Evolutionary conservation across 495 filamentous ascomycete genomes (phyloP), one percentile per base, ranked within the genome.

Genomic region (Pseudomonodictys pantanalensis): DNA sequence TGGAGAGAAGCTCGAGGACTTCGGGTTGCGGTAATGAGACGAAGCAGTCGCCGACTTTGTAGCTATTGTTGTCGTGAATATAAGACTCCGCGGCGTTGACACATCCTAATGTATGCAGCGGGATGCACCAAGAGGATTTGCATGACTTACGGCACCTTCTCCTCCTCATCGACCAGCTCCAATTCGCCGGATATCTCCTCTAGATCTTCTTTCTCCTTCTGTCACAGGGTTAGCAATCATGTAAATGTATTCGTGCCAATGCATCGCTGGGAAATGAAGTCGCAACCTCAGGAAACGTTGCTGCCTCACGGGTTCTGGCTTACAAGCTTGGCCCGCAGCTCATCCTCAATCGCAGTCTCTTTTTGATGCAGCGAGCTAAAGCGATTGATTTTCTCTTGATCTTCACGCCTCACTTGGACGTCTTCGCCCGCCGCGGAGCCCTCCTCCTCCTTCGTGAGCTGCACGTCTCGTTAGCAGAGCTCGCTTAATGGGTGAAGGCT

Each of bases 171-270:
- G 24, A 89, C 91, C 6, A 98, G 83, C 73, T 97, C 93, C 15
- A 98, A 79, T 71, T 98, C 93, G 29, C 77, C 89, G 4, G 86
- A 87, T 44, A 97, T 81, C 71, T 98, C 93, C 64, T 96, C 91
- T 4, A 97, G 81, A 66, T 97, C 93, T 72, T 97, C 95, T 73
- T 97, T 97, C 68, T 97, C 93, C 77, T 98, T 96, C 95, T 98
- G 66, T 25, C 39, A 8, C 20, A 22, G 11, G 3, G 38, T 45
- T 28, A 48, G 48, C 44, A 38, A 30, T 50, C 23, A 3, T 46
- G 15, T 23, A 35, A 41, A 41, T 41, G 38, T 5, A 41, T 35
- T 35, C 12, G 38, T 15, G 38, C 3, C 38, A n/a, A n/a, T n/a
- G n/a, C n/a, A n/a, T n/a, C n/a, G n/a, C n/a, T n/a, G n/a, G n/a